Percentiles rank a stretch among this genome's conserved stretches.
These are phyloP conservation scores for Boletus reticuloceps DNA, from an alignment of 768 basidiomycete species.

Conservation along the genomic window DNA sequence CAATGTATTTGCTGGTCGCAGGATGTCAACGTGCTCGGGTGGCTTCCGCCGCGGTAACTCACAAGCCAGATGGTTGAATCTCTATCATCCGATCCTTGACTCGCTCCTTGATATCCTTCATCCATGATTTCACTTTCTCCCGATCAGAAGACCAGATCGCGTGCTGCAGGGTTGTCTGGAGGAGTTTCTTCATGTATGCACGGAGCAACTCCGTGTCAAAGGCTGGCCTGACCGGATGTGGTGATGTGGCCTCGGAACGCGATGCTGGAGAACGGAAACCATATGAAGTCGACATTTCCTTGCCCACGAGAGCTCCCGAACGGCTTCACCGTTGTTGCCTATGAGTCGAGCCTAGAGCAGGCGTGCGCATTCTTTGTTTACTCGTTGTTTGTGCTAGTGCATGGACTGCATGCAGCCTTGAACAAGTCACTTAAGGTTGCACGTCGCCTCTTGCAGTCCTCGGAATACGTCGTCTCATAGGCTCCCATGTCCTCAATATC, in stretches of 20 bases:
- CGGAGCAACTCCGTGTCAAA: constrained; percentile 76
- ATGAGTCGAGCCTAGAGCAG: background rate
- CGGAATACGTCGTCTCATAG: background rate
- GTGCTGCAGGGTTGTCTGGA: constrained; percentile 64
- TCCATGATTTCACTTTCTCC: constrained; percentile 70
- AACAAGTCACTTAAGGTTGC: no score
- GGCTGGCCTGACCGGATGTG: constrained; percentile 41
- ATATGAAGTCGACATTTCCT: constrained; percentile 25
- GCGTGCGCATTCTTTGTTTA: constrained; percentile 20
- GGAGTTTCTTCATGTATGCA: constrained; percentile 79
- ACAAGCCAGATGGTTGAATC: constrained; percentile 82
- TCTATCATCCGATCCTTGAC: constrained; percentile 85
- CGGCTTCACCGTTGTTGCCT: background rate
- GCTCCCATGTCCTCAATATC: constrained; percentile 61
- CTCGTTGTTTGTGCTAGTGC: constrained; percentile 19
- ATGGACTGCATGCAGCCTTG: background rate
- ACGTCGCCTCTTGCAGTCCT: background rate
- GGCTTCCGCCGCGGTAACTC: constrained; percentile 34
- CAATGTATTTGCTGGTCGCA: constrained; percentile 73
- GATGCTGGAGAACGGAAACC: constrained; percentile 60
- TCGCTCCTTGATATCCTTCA: constrained; percentile 80
- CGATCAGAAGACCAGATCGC: constrained; percentile 68
- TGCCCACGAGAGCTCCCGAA: background rate
- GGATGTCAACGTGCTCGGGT: constrained; percentile 15
- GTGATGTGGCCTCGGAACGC: constrained; percentile 59